Conservation (phyloP, 2,329 filamentous ascomycete species). For the Exophiala dermatitidis region DNA sequence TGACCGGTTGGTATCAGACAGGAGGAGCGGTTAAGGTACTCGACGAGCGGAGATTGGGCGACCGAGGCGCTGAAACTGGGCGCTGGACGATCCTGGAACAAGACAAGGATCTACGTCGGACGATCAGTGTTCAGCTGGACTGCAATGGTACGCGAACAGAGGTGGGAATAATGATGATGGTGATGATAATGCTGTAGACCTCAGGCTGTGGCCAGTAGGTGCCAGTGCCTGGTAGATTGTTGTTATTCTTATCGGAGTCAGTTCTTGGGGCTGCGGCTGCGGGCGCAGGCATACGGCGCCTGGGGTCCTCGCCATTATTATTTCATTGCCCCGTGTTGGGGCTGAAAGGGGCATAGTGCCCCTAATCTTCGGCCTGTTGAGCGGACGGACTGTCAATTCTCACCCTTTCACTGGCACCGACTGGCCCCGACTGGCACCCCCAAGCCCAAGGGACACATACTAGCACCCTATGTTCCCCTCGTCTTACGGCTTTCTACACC, state of each 20-base stretch:
- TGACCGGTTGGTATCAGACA: background rate
- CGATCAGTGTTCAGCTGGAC: slow-evolving; percentile 11
- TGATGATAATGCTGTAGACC: too few relatives aligned
- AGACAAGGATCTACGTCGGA: too few relatives aligned
- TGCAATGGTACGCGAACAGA: too few relatives aligned
- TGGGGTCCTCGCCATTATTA: background rate
- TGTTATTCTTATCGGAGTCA: too few relatives aligned
- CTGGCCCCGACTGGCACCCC: too few relatives aligned
- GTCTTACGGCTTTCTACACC: background rate
- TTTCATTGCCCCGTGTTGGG: background rate
- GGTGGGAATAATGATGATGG: too few relatives aligned
- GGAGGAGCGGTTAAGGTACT: too few relatives aligned
- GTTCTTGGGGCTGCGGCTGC: too few relatives aligned
- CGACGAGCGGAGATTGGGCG: slow-evolving; percentile 8
- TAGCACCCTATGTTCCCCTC: background rate
- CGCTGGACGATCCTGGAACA: slow-evolving; percentile 2
- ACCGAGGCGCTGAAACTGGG: background rate
- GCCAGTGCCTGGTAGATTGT: too few relatives aligned
- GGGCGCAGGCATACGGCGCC: slow-evolving; percentile 2
- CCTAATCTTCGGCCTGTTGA: slow-evolving; percentile 8
- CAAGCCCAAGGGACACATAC: background rate
- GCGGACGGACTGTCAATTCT: slow-evolving; percentile 1
- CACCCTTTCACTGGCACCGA: background rate
- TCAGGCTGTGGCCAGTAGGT: too few relatives aligned
- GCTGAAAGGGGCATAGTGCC: slow-evolving; percentile 12